Base-by-base conservation (phyloP, 768 basidiomycete species). In the Naganishia kalamii region DNA sequence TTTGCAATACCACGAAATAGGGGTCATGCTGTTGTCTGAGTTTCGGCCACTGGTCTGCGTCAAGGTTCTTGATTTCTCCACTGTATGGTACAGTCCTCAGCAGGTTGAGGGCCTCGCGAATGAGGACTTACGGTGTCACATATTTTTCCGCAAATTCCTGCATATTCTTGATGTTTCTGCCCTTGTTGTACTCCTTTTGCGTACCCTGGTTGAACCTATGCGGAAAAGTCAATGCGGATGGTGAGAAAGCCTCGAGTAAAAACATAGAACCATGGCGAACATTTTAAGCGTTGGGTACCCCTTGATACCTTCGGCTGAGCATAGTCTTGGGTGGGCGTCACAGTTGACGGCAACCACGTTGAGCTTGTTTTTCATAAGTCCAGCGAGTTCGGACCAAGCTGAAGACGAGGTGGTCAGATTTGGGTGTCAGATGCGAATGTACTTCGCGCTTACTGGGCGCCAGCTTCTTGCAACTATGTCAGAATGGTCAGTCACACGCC, bases 291-390 rank as follows among this genome's bases (percentile, higher is more conserved):
- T 89, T 0, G 94, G 94, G 77, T 89, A 99, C 1, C 90, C 92
- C 30, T 82, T 74, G 19, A 99, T 82, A 2, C 81, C 83, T 63
- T 91, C 82, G 13, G 78, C 71, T 48, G 81, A 80, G 78, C 94
- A 99, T 5, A 92, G 73, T 0, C 81, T 76, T 44, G 81, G 80
- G 70, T 92, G 80, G 0, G 81, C 84, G 19, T 97, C 94, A 72
- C 94, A 99, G 73, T 99, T 85, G 15, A 99, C 87, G 67, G 94
- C 86, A 2, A 86, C 92, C 10, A 99, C 80, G 41, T 84, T 87
- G 32, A 93, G 80, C 51, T 85, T 86, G 66, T 82, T 80, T 69
- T 87, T 83, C 83, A 93, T 85, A 23, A 80, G 79, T 52, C 79
- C 77, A 0, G 89, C 93, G 3, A 99, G 83, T 52, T 87, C 81